phyloP scores from a whole-genome alignment of 1,284 basidiomycete species.

The Sphagnurus paluster region DNA sequence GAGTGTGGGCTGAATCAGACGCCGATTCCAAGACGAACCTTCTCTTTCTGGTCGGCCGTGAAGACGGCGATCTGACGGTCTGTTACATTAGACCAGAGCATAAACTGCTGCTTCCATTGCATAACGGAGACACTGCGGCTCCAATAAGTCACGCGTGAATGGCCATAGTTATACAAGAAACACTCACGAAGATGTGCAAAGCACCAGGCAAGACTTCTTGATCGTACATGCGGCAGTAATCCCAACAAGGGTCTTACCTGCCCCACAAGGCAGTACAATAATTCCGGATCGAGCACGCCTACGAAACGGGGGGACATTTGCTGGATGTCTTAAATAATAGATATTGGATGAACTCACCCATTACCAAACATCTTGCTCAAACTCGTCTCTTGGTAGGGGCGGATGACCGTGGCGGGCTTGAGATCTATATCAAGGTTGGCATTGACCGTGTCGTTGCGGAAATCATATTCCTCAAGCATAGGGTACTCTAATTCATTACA shows the following conservation, averaged over 20 bases:
- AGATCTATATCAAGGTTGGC: conserved; percentile 95
- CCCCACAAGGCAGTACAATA: conserved; percentile 97
- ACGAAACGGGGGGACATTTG: conserved; percentile 11
- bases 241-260: conserved; percentile 97
- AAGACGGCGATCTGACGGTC: conserved; percentile 95
- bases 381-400: conserved; percentile 96
- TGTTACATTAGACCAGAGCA: conserved; percentile 96
- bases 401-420: conserved; percentile 93
- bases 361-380: conserved; percentile 99
- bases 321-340: no score
- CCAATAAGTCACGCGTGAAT: conserved; percentile 14
- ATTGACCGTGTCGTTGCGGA: conserved; percentile 93
- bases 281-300: conserved; percentile 97
- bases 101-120: conserved; percentile 97
- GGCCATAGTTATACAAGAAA: conserved; percentile 15
- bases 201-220: conserved; percentile 97
- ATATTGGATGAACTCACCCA: conserved; percentile 50
- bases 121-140: conserved; percentile 85
- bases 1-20: conserved; percentile 15
- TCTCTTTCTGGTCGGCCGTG: conserved; percentile 95
- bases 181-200: conserved; percentile 93
- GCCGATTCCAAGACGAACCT: conserved; percentile 49
- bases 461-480: conserved; percentile 98
- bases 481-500: conserved; percentile 96
- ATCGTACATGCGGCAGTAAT: conserved; percentile 99